Evolutionary conservation across 441 rosid genomes (phyloP), one percentile per base, ranked within the genome.

Genomic region (Brassica hybrid): DNA sequence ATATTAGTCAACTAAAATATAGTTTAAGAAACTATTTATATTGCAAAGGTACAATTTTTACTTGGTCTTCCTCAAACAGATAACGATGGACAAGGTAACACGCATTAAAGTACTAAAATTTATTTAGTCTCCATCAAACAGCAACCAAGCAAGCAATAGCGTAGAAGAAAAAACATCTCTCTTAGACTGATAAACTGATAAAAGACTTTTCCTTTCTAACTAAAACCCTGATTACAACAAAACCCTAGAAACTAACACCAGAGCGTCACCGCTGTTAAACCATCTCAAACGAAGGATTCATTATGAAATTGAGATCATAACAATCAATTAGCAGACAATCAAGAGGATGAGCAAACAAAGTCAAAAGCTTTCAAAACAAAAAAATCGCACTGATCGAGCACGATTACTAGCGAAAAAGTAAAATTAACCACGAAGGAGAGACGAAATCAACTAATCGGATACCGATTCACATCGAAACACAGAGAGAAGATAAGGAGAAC

Each of bases 71-170:
- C 58, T 67, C 16, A 48, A 72, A 23, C 50, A 30, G 63, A 77
- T 17, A 76, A 74, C 1, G 50, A 75, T 57, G 27, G 43, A 23
- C 14, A 64, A 79, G 54, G 25, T 2, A 30, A 74, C 64, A 69
- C 75, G 76, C 50, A 74, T 56, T 8, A 69, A 62, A 65, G 9
- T 18, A 6, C 0, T 56, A 7, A 9, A 11, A 27, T 50, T 25
- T 13, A 18, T 56, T 17, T 52, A 65, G 70, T 75, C 73, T 23
- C 69, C 34, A 9, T 58, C 66, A 14, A 69, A 54, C 45, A 61
- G n/a, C 18, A n/a, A 73, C 65, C 25, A 60, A 68, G 19, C 32
- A 73, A 62, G 18, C 57, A 50, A 1, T 41, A 18, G 25, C 76
- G 73, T 69, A 63, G 3, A 64, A 69, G 75, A 68, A 30, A 30